phyloP scores from a whole-genome alignment of 306 rosid species.

The Cicer arietinum region DNA sequence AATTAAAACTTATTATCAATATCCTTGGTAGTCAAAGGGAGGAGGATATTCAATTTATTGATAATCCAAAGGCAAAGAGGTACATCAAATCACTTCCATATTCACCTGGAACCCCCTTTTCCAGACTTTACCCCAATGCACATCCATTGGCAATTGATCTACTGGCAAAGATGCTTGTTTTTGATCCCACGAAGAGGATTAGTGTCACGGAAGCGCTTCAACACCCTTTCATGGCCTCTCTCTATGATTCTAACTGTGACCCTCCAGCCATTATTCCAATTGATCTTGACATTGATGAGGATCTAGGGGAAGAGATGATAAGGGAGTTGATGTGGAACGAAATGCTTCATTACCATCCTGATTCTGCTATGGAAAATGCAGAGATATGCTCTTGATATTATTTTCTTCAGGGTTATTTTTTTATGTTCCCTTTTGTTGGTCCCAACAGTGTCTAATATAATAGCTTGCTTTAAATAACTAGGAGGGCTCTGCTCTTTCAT shows the following conservation, averaged over 20 bases:
- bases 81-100: slow-evolving; percentile 69
- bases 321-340: slow-evolving; percentile 98
- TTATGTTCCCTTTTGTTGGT: slow-evolving; percentile 36
- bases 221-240: slow-evolving; percentile 88
- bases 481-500: slow-evolving; percentile 40
- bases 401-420: slow-evolving; percentile 9
- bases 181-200: slow-evolving; percentile 94
- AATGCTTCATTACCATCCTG: slow-evolving; percentile 93
- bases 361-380: slow-evolving; percentile 47
- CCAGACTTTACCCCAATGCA: slow-evolving; percentile 73
- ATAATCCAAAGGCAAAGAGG: slow-evolving; percentile 81
- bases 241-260: slow-evolving; percentile 75
- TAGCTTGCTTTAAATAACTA: slow-evolving; percentile 53
- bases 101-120: slow-evolving; percentile 68
- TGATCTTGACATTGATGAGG: slow-evolving; percentile 92
- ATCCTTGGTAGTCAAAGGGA: slow-evolving; percentile 93
- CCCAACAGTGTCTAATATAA: slow-evolving; percentile 44
- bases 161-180: slow-evolving; percentile 89
- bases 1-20: slow-evolving; percentile 80
- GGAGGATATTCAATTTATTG: slow-evolving; percentile 85
- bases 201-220: slow-evolving; percentile 87
- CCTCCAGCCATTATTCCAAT: slow-evolving; percentile 84
- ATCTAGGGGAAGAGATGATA: slow-evolving; percentile 89
- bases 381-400: slow-evolving; percentile 51
- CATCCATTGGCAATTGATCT: slow-evolving; percentile 88